Base-by-base conservation (phyloP, 768 basidiomycete species). In the Galerina sulciceps region DNA sequence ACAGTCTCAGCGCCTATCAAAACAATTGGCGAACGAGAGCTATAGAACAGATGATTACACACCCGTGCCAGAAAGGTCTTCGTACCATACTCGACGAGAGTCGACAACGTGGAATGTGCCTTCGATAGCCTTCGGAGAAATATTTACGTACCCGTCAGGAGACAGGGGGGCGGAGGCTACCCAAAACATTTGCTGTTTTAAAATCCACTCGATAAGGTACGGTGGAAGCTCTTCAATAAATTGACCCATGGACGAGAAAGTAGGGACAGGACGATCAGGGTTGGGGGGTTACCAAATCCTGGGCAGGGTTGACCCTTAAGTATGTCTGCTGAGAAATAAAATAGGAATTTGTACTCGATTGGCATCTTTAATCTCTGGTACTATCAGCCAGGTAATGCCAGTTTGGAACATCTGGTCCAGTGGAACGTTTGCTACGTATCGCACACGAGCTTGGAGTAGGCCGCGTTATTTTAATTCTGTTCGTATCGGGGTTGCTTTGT, bases 21-120 rank as follows among this genome's bases (percentile, higher is more conserved):
- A 50, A 15, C 34, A 8, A 17, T 54, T 10, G 40, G 20, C 13
- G 45, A n/a, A 51, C 36, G 34, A 50, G 43, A 34, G 17, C 36
- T 10, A 10, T 45, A 54, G 40, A 31, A 26, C 38, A 15, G 23
- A 26, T 47, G 17, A 17, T 57, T 18, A 54, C 79, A 41, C 58
- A 87, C 88, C 88, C 59, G 86, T 85, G 9, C 89, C 89, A 17
- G 84, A 85, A 44, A 89, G 76, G 67, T 91, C 89, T 65, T 91
- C 87, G 61, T 91, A 91, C 89, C 89, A 90, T 2, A 87, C 85
- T 45, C 71, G 74, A 41, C 76, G 81, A 17, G 79, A 70, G 55
- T 83, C 74, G 14, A 81, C 75, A 60, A 89, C 67, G 63, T 87
- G 87, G 65, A 91, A 89, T 3, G 82, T 82, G 8, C 83, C 83